Evolutionary conservation across 2,329 filamentous ascomycete species (phyloP).

Genomic region (Nemania serpens): DNA sequence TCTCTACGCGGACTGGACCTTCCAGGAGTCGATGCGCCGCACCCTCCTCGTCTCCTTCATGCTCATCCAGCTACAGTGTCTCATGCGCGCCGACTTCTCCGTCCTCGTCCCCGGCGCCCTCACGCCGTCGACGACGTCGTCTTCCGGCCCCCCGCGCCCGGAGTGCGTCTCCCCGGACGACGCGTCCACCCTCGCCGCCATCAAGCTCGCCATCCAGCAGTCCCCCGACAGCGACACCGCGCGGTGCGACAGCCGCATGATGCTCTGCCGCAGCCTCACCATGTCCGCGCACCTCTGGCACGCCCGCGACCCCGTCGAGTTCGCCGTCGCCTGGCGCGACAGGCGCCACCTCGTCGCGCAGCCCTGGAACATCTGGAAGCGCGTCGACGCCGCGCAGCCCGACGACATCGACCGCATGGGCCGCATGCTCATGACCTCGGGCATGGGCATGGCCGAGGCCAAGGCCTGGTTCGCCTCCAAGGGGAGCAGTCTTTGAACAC

Average conservation of each 20-base stretch:
- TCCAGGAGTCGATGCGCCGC: constrained; percentile 27
- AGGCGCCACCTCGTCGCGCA: constrained; percentile 19
- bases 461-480: constrained; percentile 26
- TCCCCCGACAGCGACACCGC: background rate
- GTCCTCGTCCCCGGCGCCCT: background rate
- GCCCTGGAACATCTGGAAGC: constrained; percentile 16
- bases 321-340: constrained; percentile 29
- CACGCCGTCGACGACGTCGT: background rate
- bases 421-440: constrained; percentile 23
- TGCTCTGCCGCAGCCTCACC: constrained; percentile 25
- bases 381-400: background rate
- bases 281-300: constrained; percentile 31
- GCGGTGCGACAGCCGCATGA: constrained; percentile 8
- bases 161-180: background rate
- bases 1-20: constrained; percentile 25
- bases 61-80: constrained; percentile 19
- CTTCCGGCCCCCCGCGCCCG: background rate
- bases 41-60: constrained; percentile 24
- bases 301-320: constrained; percentile 24
- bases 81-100: constrained; percentile 21
- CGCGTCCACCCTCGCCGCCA: constrained; percentile 2
- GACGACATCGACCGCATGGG: constrained; percentile 29
- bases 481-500: constrained; percentile 17
- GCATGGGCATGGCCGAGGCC: constrained; percentile 26
- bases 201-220: constrained; percentile 4